Percentiles rank a stretch among this genome's conserved stretches.
Evolutionary conservation across 2,329 filamentous ascomycete species (phyloP).

Genomic region (Colletotrichum filicis): DNA sequence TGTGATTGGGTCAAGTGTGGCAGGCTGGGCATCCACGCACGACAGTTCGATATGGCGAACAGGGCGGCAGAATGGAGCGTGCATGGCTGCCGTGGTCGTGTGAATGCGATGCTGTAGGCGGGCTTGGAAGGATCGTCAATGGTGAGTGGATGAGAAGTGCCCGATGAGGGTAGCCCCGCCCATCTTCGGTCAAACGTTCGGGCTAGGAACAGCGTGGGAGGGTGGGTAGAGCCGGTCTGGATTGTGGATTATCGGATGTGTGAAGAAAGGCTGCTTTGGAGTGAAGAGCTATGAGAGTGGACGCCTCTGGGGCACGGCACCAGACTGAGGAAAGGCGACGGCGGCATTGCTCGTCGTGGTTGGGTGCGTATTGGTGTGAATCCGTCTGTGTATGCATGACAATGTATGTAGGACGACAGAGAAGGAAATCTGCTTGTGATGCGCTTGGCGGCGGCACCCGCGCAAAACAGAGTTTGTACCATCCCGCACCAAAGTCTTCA

Average conservation of each 20-base stretch:
- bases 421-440: slow-evolving; percentile 32
- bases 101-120: slow-evolving; percentile 27
- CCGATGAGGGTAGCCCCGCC: slow-evolving; percentile 21
- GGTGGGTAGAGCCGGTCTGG: slow-evolving; percentile 19
- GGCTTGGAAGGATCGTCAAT: slow-evolving; percentile 20
- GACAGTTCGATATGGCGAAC: slow-evolving; percentile 11
- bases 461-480: slow-evolving; percentile 31
- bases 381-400: slow-evolving; percentile 3
- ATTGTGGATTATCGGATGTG: slow-evolving; percentile 17
- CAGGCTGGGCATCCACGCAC: slow-evolving; percentile 3
- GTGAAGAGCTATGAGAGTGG: not conserved
- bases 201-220: slow-evolving; percentile 7
- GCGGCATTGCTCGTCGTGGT: slow-evolving; percentile 15
- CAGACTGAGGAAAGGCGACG: slow-evolving; percentile 3
- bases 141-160: slow-evolving; percentile 24
- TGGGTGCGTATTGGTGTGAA: not conserved
- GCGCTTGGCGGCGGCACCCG: slow-evolving; percentile 34
- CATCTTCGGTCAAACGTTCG: slow-evolving; percentile 29
- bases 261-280: slow-evolving; percentile 3
- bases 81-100: slow-evolving; percentile 30
- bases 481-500: slow-evolving; percentile 25
- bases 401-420: slow-evolving; percentile 24
- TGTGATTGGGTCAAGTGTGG: slow-evolving; percentile 22
- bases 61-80: slow-evolving; percentile 26
- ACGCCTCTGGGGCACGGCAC: not conserved